phyloP scores from a whole-genome alignment of 2,329 filamentous ascomycete genomes.

The Ophiostoma himal-ulmi region DNA sequence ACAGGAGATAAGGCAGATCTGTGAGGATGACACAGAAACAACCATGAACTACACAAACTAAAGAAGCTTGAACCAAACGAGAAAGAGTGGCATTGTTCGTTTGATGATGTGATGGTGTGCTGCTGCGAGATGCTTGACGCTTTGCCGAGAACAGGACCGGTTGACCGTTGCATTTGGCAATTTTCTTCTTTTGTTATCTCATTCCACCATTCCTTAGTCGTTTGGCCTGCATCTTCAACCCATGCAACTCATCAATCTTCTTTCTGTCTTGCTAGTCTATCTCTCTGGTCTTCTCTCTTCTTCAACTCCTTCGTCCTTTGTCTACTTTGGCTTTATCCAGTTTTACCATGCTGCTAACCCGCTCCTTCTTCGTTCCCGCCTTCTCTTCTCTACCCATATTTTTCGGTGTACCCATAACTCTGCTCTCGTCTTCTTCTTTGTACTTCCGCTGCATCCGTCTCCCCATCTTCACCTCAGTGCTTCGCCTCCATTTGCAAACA shows the following conservation, averaged over 20 bases:
- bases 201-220: not conserved
- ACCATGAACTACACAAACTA: not conserved
- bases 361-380: not conserved
- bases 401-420: not conserved
- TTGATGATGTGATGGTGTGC: constrained; percentile 2
- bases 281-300: not conserved
- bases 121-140: not conserved
- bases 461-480: not conserved
- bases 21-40: not conserved
- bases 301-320: not conserved
- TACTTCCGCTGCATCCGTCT: not conserved
- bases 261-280: not conserved
- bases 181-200: not conserved
- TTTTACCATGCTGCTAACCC: not conserved
- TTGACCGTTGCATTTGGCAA: not conserved
- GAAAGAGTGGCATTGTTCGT: not conserved
- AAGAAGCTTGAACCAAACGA: not conserved
- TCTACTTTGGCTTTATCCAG: not conserved
- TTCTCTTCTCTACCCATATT: not conserved
- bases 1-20: not conserved
- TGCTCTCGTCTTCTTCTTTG: not conserved
- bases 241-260: not conserved
- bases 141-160: not conserved
- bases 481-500: not conserved
- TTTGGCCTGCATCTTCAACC: not conserved